These are phyloP conservation scores for Exophiala xenobiotica DNA, from an alignment of 2,329 filamentous ascomycete species.

Conservation along the genomic window DNA sequence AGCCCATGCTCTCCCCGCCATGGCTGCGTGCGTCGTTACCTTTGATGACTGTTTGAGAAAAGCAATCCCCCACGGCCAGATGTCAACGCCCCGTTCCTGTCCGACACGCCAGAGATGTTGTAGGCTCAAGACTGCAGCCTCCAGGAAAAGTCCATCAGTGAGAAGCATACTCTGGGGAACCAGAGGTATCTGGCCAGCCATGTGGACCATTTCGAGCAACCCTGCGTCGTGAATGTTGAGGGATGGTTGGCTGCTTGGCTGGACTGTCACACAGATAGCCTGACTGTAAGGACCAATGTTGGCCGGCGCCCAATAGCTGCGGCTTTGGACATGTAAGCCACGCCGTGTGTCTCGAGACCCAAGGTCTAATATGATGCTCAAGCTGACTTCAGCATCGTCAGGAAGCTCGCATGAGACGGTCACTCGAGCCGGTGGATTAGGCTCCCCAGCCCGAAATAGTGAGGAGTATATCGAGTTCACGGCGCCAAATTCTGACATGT, in stretches of 20 bases:
- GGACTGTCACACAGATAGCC: constrained; percentile 61
- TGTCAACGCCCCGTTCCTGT: constrained; percentile 65
- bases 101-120: constrained; percentile 90
- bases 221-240: constrained; percentile 27
- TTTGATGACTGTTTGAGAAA: constrained; percentile 58
- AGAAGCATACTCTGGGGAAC: constrained; percentile 73
- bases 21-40: constrained; percentile 33
- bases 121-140: constrained; percentile 69
- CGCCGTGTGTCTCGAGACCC: constrained; percentile 37
- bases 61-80: constrained; percentile 73
- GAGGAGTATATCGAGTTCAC: constrained; percentile 75
- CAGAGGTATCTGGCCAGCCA: constrained; percentile 91
- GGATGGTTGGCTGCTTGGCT: constrained; percentile 22
- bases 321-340: constrained; percentile 83
- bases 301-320: constrained; percentile 95
- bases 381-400: constrained; percentile 58
- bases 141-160: constrained; percentile 42
- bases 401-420: constrained; percentile 73
- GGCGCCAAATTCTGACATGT: constrained; percentile 73
- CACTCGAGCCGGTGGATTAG: constrained; percentile 82
- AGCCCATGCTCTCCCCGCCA: constrained; percentile 49
- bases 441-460: constrained; percentile 62
- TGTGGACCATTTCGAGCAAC: constrained; percentile 52
- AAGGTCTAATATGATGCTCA: constrained; percentile 52
- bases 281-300: constrained; percentile 98